A percentile compares a stretch with the other conserved stretches of the same genome.
phyloP scores from a whole-genome alignment of 768 basidiomycete species.

The Lyophyllum semitale region DNA sequence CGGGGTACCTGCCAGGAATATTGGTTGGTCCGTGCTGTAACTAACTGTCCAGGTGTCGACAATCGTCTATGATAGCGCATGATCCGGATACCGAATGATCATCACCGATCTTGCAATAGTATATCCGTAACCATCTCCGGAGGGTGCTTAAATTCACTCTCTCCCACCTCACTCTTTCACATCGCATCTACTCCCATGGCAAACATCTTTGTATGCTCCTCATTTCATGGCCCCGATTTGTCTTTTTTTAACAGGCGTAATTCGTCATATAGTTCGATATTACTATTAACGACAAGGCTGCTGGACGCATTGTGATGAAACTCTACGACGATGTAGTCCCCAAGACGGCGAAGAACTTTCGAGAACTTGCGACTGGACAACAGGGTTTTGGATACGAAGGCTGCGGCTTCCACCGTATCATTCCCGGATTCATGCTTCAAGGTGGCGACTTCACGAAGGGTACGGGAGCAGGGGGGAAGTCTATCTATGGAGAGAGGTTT shows the following conservation, averaged over 20 bases:
- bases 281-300: conserved; percentile 54
- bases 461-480: conserved; percentile 77
- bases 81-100: conserved; percentile 13
- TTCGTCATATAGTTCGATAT: conserved; percentile 60
- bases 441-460: conserved; percentile 81
- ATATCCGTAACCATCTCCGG: conserved; percentile 9
- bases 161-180: background rate
- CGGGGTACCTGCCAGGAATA: background rate
- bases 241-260: background rate
- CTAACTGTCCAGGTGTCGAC: too few relatives aligned
- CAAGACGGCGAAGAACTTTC: conserved; percentile 78
- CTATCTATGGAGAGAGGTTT: conserved; percentile 84
- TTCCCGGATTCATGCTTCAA: conserved; percentile 80
- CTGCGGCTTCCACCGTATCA: conserved; percentile 70
- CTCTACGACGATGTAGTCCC: conserved; percentile 84
- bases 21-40: background rate
- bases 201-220: conserved; percentile 18
- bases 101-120: conserved; percentile 10
- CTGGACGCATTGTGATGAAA: conserved; percentile 78
- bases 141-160: conserved; percentile 1
- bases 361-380: conserved; percentile 69
- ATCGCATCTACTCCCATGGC: conserved; percentile 11
- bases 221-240: background rate
- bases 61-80: conserved; percentile 3
- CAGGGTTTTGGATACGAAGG: conserved; percentile 73